Conservation (phyloP, 2,329 filamentous ascomycete species). For the Colletotrichum sp. region DNA sequence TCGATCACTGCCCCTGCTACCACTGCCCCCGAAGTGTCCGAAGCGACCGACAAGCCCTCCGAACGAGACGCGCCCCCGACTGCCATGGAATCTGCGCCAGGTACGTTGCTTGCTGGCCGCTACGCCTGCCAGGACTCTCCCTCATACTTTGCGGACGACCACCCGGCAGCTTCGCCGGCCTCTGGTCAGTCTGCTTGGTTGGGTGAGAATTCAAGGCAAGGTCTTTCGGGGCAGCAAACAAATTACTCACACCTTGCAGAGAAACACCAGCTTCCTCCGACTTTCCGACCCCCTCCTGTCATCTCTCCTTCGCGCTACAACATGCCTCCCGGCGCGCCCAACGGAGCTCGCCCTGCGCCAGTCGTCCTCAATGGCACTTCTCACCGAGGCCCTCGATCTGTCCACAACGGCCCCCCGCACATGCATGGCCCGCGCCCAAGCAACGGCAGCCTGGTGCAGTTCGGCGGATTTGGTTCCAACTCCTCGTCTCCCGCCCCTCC, state of each 20-base stretch:
- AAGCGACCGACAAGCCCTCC: conserved; percentile 12
- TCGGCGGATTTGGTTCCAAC: conserved; percentile 61
- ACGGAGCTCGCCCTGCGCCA: conserved; percentile 30
- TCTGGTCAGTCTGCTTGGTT: background rate
- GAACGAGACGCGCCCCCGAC: background rate
- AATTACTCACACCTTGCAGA: background rate
- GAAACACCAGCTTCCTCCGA: background rate
- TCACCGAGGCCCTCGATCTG: conserved; percentile 34
- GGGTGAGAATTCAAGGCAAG: background rate
- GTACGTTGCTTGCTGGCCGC: background rate
- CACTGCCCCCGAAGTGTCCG: background rate
- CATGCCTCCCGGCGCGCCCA: conserved; percentile 33
- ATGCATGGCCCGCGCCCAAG: conserved; percentile 60
- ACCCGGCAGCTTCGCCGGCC: background rate
- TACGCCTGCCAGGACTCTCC: background rate
- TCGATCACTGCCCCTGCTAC: background rate
- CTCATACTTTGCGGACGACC: background rate
- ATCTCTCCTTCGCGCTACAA: conserved; percentile 42
- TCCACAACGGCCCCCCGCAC: conserved; percentile 36
- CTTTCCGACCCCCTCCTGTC: conserved; percentile 32
- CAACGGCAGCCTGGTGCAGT: conserved; percentile 57
- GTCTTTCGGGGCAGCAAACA: background rate
- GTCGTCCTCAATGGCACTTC: conserved; percentile 37
- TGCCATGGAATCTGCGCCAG: background rate
- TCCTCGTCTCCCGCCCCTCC: conserved; percentile 63